Evolutionary conservation across 257 asterid species (phyloP).

Genomic region (Mitragyna speciosa): DNA sequence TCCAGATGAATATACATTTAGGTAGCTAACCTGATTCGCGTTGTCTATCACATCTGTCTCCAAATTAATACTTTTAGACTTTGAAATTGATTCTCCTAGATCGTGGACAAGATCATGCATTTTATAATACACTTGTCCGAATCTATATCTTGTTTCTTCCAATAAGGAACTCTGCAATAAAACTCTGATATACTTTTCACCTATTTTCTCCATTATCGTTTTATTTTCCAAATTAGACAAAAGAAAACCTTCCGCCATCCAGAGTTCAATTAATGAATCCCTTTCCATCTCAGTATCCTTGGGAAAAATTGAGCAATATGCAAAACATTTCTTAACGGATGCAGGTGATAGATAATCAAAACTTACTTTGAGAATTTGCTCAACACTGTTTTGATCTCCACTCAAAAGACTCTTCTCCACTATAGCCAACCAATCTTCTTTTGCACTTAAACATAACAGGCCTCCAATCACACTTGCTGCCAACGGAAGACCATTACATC

Average conservation of each 20-base stretch:
- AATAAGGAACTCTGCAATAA: constrained; percentile 33
- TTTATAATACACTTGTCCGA: background rate
- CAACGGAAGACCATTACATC: constrained; percentile 2
- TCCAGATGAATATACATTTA: background rate
- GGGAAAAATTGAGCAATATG: constrained; percentile 31
- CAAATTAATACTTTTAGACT: background rate
- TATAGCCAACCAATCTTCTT: constrained; percentile 21
- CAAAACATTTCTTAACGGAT: constrained; percentile 30
- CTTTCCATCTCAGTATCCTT: constrained; percentile 2
- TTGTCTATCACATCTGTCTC: background rate
- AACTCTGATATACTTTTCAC: constrained; percentile 11
- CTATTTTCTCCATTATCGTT: constrained; percentile 7
- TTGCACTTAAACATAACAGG: constrained; percentile 7
- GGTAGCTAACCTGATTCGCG: background rate
- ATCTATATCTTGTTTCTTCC: background rate
- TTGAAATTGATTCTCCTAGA: constrained; percentile 24
- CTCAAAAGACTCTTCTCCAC: background rate
- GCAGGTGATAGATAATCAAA: constrained; percentile 26
- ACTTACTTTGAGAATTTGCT: constrained; percentile 25
- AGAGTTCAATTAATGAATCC: constrained; percentile 20
- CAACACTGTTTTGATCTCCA: background rate
- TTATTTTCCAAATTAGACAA: background rate
- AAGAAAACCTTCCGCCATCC: constrained; percentile 34
- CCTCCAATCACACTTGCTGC: constrained; percentile 30
- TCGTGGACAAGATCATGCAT: constrained; percentile 42